Conservation (phyloP, 805 yeast genomes). For the Lipomyces orientalis region DNA sequence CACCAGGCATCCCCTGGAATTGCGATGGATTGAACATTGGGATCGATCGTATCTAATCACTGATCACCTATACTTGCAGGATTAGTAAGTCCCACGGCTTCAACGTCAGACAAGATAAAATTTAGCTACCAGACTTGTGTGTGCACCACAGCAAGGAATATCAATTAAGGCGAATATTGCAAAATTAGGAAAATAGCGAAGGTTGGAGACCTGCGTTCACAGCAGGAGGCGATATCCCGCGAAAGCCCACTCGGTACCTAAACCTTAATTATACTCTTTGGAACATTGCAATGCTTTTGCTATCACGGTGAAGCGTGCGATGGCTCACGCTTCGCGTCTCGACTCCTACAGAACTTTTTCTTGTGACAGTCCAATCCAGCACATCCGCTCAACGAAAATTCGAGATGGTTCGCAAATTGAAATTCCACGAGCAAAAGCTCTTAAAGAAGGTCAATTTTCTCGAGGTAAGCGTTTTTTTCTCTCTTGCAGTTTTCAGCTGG, state of each 20-base stretch:
- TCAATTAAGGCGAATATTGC: background rate
- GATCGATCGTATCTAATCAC: background rate
- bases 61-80: background rate
- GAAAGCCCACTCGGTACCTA: background rate
- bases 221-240: background rate
- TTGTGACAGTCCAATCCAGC: background rate
- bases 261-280: background rate
- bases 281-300: too few relatives aligned
- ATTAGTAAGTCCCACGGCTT: background rate
- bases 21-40: background rate
- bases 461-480: constrained; percentile 50
- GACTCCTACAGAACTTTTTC: background rate
- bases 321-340: background rate
- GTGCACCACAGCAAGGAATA: background rate
- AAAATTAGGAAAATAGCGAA: background rate
- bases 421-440: constrained; percentile 94
- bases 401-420: constrained; percentile 82
- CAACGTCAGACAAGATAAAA: background rate
- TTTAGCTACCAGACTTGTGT: background rate
- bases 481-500: background rate
- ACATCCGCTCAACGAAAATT: background rate
- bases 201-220: background rate
- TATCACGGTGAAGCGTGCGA: background rate
- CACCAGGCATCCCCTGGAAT: background rate
- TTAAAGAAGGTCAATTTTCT: constrained; percentile 94